A percentile compares a stretch with the other conserved stretches of the same genome.
Conservation (phyloP, 495 filamentous ascomycete species). For the Tirmania nivea region DNA sequence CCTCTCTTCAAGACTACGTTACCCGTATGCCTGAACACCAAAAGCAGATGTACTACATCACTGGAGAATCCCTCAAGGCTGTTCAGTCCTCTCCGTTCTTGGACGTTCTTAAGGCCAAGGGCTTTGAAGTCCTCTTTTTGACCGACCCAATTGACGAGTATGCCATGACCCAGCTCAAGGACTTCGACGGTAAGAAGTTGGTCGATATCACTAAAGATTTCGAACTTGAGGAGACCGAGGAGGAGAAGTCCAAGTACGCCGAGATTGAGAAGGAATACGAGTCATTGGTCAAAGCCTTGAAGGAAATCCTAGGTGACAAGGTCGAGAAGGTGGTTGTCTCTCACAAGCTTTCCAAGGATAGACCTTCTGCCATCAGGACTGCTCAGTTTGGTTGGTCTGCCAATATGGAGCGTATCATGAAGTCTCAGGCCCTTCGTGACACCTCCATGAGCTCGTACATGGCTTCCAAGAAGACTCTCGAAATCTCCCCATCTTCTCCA, state of each 20-base stretch:
- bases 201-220: slow-evolving; percentile 99
- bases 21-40: slow-evolving; percentile 99
- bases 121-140: slow-evolving; percentile 98
- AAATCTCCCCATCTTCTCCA: slow-evolving; percentile 94
- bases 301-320: slow-evolving; percentile 98
- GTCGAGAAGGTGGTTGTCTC: slow-evolving; percentile 99
- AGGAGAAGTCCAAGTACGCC: slow-evolving; percentile 96
- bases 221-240: slow-evolving; percentile 97
- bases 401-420: slow-evolving; percentile 99
- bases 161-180: slow-evolving; percentile 99
- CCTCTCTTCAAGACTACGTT: slow-evolving; percentile 87
- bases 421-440: slow-evolving; percentile 98
- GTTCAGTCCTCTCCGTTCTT: slow-evolving; percentile 97
- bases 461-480: slow-evolving; percentile 99
- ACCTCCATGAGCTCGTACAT: slow-evolving; percentile 99
- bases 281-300: slow-evolving; percentile 75
- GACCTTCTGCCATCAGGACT: slow-evolving; percentile 96
- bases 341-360: slow-evolving; percentile 74
- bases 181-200: slow-evolving; percentile 98
- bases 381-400: slow-evolving; percentile 99
- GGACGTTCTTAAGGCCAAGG: slow-evolving; percentile 96
- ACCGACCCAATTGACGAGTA: slow-evolving; percentile 99
- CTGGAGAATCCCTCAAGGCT: slow-evolving; percentile 96
- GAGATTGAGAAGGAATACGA: slow-evolving; percentile 95
- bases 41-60: slow-evolving; percentile 99